Percentiles rank a stretch among this genome's conserved stretches.
Evolutionary conservation across 225 moss, liverwort and hornwort species (phyloP).

Genomic region (Antitrichia curtipendula): DNA sequence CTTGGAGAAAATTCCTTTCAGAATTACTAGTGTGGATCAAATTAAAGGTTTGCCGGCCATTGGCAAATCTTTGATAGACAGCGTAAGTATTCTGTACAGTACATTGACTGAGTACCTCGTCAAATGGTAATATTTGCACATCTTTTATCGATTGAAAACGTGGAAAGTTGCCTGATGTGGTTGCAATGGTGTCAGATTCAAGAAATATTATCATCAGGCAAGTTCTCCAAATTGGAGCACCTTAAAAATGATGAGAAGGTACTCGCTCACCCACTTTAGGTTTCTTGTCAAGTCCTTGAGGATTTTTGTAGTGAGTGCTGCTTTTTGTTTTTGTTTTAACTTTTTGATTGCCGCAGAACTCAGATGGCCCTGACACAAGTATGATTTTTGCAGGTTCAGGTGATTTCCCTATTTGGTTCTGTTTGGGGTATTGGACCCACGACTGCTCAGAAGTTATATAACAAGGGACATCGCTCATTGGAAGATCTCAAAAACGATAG

Average conservation of each 20-base stretch:
- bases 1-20: slow-evolving; percentile 80
- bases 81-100: slow-evolving; percentile 24
- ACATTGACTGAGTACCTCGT: not conserved
- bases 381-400: slow-evolving; percentile 34
- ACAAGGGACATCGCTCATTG: slow-evolving; percentile 70
- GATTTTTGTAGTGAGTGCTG: not conserved
- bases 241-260: slow-evolving; percentile 84
- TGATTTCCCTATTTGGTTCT: slow-evolving; percentile 43
- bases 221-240: slow-evolving; percentile 68
- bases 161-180: not conserved
- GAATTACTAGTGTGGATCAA: slow-evolving; percentile 64
- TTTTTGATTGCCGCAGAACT: not conserved
- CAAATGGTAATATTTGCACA: not conserved
- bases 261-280: not conserved
- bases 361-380: not conserved
- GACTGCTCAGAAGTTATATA: slow-evolving; percentile 69
- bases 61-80: slow-evolving; percentile 73
- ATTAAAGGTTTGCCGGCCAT: slow-evolving; percentile 74
- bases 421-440: slow-evolving; percentile 91
- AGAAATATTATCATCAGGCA: slow-evolving; percentile 74
- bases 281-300: not conserved
- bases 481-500: slow-evolving; percentile 50
- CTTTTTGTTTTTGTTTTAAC: not conserved
- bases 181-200: slow-evolving; percentile 54
- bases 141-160: not conserved